A percentile compares a stretch with the other conserved stretches of the same genome.
These are phyloP conservation scores for Byssothecium circinans DNA, from an alignment of 2,329 filamentous ascomycete species.

Conservation along the genomic window DNA sequence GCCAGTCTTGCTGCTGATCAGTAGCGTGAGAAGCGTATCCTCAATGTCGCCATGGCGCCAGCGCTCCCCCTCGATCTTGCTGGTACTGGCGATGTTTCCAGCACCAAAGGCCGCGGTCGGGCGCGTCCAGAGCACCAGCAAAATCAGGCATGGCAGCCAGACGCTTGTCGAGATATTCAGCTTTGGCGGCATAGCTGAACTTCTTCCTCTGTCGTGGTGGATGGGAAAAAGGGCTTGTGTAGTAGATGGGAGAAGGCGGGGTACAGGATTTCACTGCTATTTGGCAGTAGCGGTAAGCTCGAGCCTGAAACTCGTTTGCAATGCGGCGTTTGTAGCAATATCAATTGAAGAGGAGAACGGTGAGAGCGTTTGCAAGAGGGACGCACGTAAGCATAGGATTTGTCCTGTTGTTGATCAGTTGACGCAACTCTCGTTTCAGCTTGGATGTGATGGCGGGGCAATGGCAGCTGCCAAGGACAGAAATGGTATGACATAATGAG, in stretches of 20 bases:
- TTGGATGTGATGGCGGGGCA: slow-evolving; percentile 6
- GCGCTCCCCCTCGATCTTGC: slow-evolving; percentile 81
- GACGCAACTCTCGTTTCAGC: slow-evolving; percentile 16
- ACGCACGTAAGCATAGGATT: slow-evolving; percentile 3
- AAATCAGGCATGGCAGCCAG: slow-evolving; percentile 45
- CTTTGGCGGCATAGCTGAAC: slow-evolving; percentile 27
- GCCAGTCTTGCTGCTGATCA: slow-evolving; percentile 64
- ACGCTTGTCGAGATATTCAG: slow-evolving; percentile 35
- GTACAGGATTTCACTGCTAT: no score
- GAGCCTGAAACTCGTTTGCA: background rate
- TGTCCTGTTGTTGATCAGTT: slow-evolving; percentile 7
- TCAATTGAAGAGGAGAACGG: background rate
- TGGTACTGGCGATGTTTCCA: slow-evolving; percentile 81
- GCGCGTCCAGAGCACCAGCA: slow-evolving; percentile 67
- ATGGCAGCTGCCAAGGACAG: slow-evolving; percentile 1
- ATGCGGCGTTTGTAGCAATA: background rate
- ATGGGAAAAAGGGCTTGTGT: background rate
- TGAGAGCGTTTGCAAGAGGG: background rate
- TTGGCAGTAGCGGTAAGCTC: background rate
- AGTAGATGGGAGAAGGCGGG: background rate
- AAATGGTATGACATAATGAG: slow-evolving; percentile 9
- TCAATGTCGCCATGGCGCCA: slow-evolving; percentile 76
- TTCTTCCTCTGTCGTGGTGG: background rate
- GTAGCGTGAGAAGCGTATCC: slow-evolving; percentile 77
- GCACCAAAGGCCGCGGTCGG: slow-evolving; percentile 80